These are phyloP conservation scores for Clonostachys rosea DNA, from an alignment of 2,329 filamentous ascomycete species.

Conservation along the genomic window DNA sequence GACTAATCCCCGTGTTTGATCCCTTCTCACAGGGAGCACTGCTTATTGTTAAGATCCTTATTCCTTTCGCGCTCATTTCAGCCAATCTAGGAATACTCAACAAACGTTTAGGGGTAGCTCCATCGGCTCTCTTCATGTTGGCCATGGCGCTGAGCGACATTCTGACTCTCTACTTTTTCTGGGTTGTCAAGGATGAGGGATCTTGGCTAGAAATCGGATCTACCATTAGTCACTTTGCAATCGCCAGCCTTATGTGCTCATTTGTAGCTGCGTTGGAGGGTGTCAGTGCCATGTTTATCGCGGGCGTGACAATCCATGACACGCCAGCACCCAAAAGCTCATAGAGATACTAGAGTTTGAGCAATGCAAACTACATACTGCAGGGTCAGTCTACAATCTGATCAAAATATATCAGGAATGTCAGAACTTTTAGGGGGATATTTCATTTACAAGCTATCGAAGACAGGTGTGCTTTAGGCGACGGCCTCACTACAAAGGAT, in stretches of 20 bases:
- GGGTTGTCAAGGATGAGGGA: slow-evolving; percentile 93
- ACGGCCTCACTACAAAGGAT: no score
- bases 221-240: slow-evolving; percentile 92
- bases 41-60: slow-evolving; percentile 82
- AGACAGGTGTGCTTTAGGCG: no score
- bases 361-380: no score
- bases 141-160: slow-evolving; percentile 91
- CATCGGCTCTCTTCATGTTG: slow-evolving; percentile 87
- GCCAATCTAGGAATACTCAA: slow-evolving; percentile 95
- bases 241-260: slow-evolving; percentile 82
- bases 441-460: no score
- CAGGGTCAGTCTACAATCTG: no score
- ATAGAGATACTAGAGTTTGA: no score
- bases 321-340: no score
- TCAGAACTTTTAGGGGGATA: no score
- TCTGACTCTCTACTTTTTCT: slow-evolving; percentile 94
- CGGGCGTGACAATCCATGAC: slow-evolving; percentile 36
- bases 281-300: slow-evolving; percentile 77
- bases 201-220: slow-evolving; percentile 97
- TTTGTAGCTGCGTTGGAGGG: slow-evolving; percentile 88
- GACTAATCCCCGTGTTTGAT: slow-evolving; percentile 87
- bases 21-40: slow-evolving; percentile 88
- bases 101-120: slow-evolving; percentile 74
- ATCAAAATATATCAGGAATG: no score
- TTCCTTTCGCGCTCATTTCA: slow-evolving; percentile 88